Base-by-base conservation (phyloP, 2,329 filamentous ascomycete species). In the Colletotrichum agaves region DNA sequence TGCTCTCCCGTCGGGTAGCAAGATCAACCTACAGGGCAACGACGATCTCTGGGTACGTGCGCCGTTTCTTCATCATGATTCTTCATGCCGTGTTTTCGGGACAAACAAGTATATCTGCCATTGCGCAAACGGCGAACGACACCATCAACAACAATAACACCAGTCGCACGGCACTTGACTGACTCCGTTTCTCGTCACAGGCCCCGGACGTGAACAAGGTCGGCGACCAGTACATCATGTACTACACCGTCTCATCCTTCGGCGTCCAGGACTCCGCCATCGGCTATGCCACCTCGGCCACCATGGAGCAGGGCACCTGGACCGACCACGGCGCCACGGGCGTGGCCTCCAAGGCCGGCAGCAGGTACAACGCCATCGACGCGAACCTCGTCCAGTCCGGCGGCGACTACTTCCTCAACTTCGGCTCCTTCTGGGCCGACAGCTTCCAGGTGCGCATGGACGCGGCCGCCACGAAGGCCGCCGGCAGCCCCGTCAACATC, bases 361-460 rank as follows among this genome's bases (percentile, higher is more conserved):
- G 81, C 64, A 61, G 76, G 4, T 89, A 88, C 77, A 89, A 89
- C 72, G 85, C 86, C 47, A 89, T 93, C 72, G 91, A 90, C 72
- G 77, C 80, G 3, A 87, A 86, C 69, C 74, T 89, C 2, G 76
- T 88, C 67, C 73, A 79, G 11, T 80, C 76, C 2, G 77, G 76
- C 8, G 75, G 66, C 13, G 70, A 71, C 2, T 84, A 84, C 71
- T 82, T 83, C 64, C 77, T 90, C 74, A 87, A 82, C 67, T 93
- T 91, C 70, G 90, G 90, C 23, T 90, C 87, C 12, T 93, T 91
- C 82, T 93, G 89, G 89, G 76, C 79, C 6, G 85, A 89, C 73
- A 82, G 92, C 66, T 90, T 87, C 78, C 86, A 88, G 73, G 86
- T 87, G 1, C 74, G 80, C 39, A 83, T 91, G 75, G 74, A 72